These are phyloP conservation scores for Solanum piurae DNA, from an alignment of 257 asterid species.

Conservation along the genomic window DNA sequence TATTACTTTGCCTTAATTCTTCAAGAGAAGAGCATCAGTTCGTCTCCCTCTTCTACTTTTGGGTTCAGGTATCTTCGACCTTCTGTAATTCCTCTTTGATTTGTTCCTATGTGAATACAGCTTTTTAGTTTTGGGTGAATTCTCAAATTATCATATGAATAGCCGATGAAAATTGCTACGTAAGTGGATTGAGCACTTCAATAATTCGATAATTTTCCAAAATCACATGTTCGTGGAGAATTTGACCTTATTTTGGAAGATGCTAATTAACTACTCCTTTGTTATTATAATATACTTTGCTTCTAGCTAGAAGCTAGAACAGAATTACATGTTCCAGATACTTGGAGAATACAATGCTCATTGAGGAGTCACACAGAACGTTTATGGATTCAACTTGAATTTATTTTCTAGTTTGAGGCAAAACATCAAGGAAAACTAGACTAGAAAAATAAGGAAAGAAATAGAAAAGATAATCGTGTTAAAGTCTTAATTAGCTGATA, in stretches of 20 bases:
- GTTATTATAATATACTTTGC: neutral
- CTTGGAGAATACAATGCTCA: neutral
- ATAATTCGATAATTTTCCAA: neutral
- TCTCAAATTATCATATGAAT: neutral
- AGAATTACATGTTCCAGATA: neutral
- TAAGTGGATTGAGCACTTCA: neutral
- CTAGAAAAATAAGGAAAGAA: neutral
- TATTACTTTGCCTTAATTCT: neutral
- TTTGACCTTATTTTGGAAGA: neutral
- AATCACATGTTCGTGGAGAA: neutral
- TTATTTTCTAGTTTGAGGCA: neutral
- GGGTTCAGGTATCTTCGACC: neutral
- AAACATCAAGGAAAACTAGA: neutral
- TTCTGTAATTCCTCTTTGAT: neutral
- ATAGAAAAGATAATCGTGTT: neutral
- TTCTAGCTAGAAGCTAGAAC: neutral
- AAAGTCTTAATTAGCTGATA: neutral
- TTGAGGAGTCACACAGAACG: neutral
- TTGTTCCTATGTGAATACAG: neutral
- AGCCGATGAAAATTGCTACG: neutral
- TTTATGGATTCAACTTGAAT: neutral
- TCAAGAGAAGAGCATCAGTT: neutral
- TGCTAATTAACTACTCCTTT: neutral
- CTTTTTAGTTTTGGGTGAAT: neutral
- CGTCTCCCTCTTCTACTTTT: neutral